Conservation (phyloP, 2,329 filamentous ascomycete species). For the Colletotrichum spaethianum region DNA sequence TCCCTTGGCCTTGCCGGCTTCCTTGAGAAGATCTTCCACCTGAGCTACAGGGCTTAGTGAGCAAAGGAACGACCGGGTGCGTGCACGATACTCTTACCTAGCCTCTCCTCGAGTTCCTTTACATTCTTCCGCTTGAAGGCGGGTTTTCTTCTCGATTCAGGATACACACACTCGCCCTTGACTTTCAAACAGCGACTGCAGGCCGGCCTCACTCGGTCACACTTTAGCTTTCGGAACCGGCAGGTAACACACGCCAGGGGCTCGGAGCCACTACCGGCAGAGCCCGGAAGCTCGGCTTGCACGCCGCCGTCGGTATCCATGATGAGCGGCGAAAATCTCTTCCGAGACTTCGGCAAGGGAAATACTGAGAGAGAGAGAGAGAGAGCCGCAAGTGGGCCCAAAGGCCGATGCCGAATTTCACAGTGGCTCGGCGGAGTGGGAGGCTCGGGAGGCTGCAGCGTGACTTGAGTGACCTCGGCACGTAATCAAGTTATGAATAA, state of each 20-base stretch:
- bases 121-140: constrained; percentile 92
- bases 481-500: not conserved
- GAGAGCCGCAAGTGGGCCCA: constrained; percentile 31
- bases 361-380: not conserved
- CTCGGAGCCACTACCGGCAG: constrained; percentile 47
- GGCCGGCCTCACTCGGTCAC: constrained; percentile 83
- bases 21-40: constrained; percentile 85
- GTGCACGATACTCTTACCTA: constrained; percentile 70
- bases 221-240: constrained; percentile 87
- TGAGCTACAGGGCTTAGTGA: constrained; percentile 70
- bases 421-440: constrained; percentile 5
- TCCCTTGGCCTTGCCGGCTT: constrained; percentile 57
- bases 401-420: constrained; percentile 12
- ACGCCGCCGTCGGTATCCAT: constrained; percentile 42
- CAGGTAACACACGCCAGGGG: constrained; percentile 86
- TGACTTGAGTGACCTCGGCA: constrained; percentile 8
- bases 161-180: constrained; percentile 86
- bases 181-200: constrained; percentile 86
- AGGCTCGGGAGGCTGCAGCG: constrained; percentile 4
- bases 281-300: constrained; percentile 33
- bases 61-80: not conserved
- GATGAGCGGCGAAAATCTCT: constrained; percentile 20
- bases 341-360: constrained; percentile 13
- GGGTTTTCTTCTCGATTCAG: constrained; percentile 89
- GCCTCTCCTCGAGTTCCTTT: constrained; percentile 87